Evolutionary conservation across 2,329 filamentous ascomycete genomes (phyloP), one percentile per base, ranked within the genome.

Genomic region (Chaetomiaceae sp.): DNA sequence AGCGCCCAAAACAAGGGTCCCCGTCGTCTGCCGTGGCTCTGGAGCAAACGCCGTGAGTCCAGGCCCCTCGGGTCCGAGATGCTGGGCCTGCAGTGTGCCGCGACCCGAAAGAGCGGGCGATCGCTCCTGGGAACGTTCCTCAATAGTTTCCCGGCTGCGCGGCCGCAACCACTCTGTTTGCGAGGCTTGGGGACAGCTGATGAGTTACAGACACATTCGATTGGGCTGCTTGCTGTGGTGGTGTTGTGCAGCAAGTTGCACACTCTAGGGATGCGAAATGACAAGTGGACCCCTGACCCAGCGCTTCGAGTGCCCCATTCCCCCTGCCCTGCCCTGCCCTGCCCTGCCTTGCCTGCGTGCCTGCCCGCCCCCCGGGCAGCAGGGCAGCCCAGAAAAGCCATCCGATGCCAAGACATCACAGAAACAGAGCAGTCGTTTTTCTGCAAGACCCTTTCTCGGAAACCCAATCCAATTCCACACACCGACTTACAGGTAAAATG

Each of bases 1-100:
- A 33, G 47, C 37, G 38, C 44, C 38, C 16, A 41, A 48, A 54
- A 32, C 48, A 52, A 52, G 44, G 48, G 44, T 36, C 45, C 53
- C 43, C 30, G 37, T 45, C 36, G 33, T 45, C 40, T 4, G 10
- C 32, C 34, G 20, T 25, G 40, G 47, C 10, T 21, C n/a, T 27
- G 42, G 49, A 41, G 46, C 52, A 54, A 54, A 51, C 52, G 47
- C 46, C 21, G 46, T 21, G 33, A 36, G 16, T 25, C 40, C 21
- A 34, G 46, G n/a, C 25, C 37, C 20, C 25, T 32, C 40, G 48
- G 44, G 37, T 34, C 42, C 48, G 32, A 51, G 44, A 10, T 36
- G 44, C 25, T 38, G 23, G 53, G 37, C 6, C n/a, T 48, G 36
- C 42, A 51, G 23, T 20, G 36, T 51, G n/a, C 38, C 42, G 53